Evolutionary conservation across 305 asterid genomes (phyloP).

Genomic region (Lippia alba): DNA sequence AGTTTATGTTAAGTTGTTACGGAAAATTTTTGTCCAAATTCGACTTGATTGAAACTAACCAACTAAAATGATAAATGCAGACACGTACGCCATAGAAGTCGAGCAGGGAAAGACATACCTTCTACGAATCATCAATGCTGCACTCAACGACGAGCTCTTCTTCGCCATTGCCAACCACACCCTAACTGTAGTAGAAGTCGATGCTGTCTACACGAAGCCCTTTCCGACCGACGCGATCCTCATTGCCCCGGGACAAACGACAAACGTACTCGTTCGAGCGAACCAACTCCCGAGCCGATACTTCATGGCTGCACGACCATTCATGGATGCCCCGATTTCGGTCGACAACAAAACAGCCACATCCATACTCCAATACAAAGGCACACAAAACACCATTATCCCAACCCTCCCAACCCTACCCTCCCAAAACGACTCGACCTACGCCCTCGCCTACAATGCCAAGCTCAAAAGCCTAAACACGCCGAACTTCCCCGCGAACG

Average conservation of each 20-base stretch:
- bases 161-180: constrained; percentile 63
- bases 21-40: too few species aligned
- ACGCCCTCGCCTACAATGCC: constrained; percentile 44
- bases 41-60: too few species aligned
- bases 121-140: constrained; percentile 65
- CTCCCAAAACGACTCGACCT: constrained; percentile 45
- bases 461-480: constrained; percentile 61
- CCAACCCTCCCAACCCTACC: constrained; percentile 58
- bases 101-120: constrained; percentile 67
- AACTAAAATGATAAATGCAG: constrained; percentile 27
- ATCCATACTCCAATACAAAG: constrained; percentile 63
- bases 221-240: constrained; percentile 60
- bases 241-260: constrained; percentile 75
- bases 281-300: constrained; percentile 51
- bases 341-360: constrained; percentile 69
- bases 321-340: constrained; percentile 67
- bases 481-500: constrained; percentile 56
- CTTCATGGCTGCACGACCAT: constrained; percentile 67
- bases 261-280: constrained; percentile 60
- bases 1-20: not conserved
- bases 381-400: constrained; percentile 36
- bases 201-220: constrained; percentile 72
- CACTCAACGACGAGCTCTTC: constrained; percentile 67
- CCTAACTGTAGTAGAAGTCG: constrained; percentile 67
- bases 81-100: constrained; percentile 60